Base-by-base conservation (phyloP, 495 filamentous ascomycete genomes). In the Penicillium maclennaniae region DNA sequence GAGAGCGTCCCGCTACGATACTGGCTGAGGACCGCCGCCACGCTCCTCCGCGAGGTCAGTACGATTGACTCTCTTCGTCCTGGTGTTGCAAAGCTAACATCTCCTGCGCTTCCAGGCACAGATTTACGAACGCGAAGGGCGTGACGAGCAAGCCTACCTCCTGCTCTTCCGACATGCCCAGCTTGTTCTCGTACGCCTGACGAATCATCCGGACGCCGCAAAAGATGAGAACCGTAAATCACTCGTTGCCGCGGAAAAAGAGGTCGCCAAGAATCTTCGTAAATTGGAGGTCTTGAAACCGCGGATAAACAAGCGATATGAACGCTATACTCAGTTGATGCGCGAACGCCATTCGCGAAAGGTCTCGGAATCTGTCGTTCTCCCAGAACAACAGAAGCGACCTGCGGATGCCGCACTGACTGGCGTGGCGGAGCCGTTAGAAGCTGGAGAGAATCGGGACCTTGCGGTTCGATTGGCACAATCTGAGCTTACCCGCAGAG, bases 101-200 rank as follows among this genome's bases (percentile, higher is more conserved):
- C 49, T 21, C 3, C 4, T 44, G n/a, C 59, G 27, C 20, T 21
- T 7, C 37, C 53, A 91, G 85, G 87, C 88, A 1, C 73, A 75
- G 10, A 89, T 91, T 55, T 96, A 96, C 67, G 80, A 92, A 61
- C 81, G 75, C 17, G 95, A 98, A 72, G 85, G 87, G 50, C 88
- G 95, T 71, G 78, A 90, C 43, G 81, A 92, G 52, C 87, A 92
- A 63, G 86, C 92, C 2, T 98, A 93, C 70, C 74, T 97, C 20
- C 76, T 97, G 16, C 79, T 95, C 8, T 86, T 91, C 55, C 84
- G 93, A 65, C 89, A 92, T 69, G 86, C 87, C 10, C 78, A 80
- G 43, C 79, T 97, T 7, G 76, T 88, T 4, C 71, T 86, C 26
- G 73, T 84, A 2, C 73, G 81, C 38, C 74, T 91, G 14, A 71